Conservation (phyloP, 352 stramenopile species). For the Phytophthora gonapodyides region DNA sequence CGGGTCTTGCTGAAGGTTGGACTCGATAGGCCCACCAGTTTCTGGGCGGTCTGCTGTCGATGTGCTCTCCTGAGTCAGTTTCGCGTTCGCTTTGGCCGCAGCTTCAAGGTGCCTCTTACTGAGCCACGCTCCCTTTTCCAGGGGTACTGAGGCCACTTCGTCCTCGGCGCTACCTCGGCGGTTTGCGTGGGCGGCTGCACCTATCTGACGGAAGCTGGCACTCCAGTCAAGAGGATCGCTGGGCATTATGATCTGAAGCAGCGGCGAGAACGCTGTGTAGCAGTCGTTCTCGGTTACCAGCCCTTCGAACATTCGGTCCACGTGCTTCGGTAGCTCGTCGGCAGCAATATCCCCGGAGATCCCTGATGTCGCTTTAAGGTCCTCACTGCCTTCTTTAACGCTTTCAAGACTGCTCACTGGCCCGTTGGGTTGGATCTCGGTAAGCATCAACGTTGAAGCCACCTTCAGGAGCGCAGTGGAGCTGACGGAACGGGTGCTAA, state of each 20-base stretch:
- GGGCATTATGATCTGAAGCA: conserved; percentile 46
- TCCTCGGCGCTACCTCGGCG: not conserved
- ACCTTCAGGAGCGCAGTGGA: not conserved
- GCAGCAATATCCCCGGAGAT: not conserved
- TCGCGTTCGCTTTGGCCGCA: not conserved
- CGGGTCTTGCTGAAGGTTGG: conserved; percentile 6
- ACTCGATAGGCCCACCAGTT: not conserved
- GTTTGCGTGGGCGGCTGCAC: not conserved
- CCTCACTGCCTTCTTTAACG: conserved; percentile 10
- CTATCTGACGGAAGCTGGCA: conserved; percentile 22
- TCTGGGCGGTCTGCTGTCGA: not conserved
- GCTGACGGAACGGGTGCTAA: not conserved
- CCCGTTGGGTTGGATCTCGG: not conserved
- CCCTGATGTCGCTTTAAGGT: not conserved
- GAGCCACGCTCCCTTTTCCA: conserved; percentile 15
- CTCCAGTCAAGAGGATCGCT: conserved; percentile 41
- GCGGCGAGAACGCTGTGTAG: conserved; percentile 43
- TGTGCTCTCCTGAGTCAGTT: not conserved
- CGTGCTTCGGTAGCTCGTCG: conserved; percentile 15
- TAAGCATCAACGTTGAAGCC: not conserved
- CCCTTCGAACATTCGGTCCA: conserved; percentile 33
- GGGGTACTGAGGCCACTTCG: not conserved
- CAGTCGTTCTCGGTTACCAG: conserved; percentile 40
- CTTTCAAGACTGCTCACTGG: not conserved
- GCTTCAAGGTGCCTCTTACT: conserved; percentile 19